Evolutionary conservation across 345 rosid species (phyloP).

Genomic region (Garcia nutans): DNA sequence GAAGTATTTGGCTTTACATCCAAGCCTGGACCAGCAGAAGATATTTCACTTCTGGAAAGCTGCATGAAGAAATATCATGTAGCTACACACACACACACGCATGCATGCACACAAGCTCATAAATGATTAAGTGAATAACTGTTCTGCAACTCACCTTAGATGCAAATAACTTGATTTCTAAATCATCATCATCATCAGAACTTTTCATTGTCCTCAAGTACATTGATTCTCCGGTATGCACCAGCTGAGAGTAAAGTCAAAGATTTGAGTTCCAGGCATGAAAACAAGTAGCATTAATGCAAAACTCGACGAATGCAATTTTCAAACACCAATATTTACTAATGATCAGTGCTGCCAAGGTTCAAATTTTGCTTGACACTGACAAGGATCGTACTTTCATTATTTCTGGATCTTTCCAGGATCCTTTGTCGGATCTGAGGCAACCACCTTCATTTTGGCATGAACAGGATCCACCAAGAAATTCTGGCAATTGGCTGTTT

Average conservation of each 20-base stretch:
- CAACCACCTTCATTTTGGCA: slow-evolving; percentile 86
- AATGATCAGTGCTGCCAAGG: background rate
- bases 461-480: slow-evolving; percentile 88
- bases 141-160: slow-evolving; percentile 49
- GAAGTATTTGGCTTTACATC: slow-evolving; percentile 33
- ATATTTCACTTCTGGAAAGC: slow-evolving; percentile 41
- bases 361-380: slow-evolving; percentile 5
- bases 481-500: slow-evolving; percentile 87
- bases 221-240: slow-evolving; percentile 55
- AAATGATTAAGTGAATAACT: slow-evolving; percentile 10
- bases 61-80: slow-evolving; percentile 17
- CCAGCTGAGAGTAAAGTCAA: slow-evolving; percentile 48
- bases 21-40: slow-evolving; percentile 26
- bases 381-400: slow-evolving; percentile 60
- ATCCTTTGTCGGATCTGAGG: slow-evolving; percentile 78
- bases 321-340: slow-evolving; percentile 1
- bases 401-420: slow-evolving; percentile 84
- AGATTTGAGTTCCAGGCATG: slow-evolving; percentile 17
- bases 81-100: background rate
- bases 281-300: background rate
- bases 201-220: slow-evolving; percentile 49
- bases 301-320: slow-evolving; percentile 1
- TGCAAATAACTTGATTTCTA: slow-evolving; percentile 43
- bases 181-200: slow-evolving; percentile 51
- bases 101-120: slow-evolving; percentile 24